A percentile compares a stretch with the other conserved stretches of the same genome.
phyloP scores from a whole-genome alignment of 176 grass and related monocot genomes.

The Aechmea fasciata region DNA sequence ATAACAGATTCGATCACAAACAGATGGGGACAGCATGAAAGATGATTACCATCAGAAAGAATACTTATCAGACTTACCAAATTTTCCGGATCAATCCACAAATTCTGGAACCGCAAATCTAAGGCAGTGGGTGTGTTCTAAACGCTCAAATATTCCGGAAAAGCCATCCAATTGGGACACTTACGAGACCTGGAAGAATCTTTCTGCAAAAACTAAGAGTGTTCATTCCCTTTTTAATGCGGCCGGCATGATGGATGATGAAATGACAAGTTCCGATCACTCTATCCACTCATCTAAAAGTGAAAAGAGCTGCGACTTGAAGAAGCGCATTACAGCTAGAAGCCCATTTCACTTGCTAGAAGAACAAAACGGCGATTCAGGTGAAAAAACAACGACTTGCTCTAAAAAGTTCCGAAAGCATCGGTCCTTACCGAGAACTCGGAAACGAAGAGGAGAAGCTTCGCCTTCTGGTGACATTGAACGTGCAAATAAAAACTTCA shows the following conservation, averaged over 20 bases:
- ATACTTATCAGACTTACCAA: background rate
- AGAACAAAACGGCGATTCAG: background rate
- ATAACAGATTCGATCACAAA: conserved; percentile 22
- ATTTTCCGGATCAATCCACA: background rate
- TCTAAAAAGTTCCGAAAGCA: conserved; percentile 13
- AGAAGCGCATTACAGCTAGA: conserved; percentile 5
- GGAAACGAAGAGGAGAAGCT: background rate
- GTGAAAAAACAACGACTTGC: background rate
- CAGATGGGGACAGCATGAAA: conserved; percentile 14
- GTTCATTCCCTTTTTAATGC: conserved; percentile 11
- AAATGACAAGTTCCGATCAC: background rate
- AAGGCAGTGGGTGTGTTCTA: conserved; percentile 5
- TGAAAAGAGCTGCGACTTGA: background rate
- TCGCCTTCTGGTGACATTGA: background rate
- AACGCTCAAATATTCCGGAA: background rate
- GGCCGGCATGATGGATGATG: background rate
- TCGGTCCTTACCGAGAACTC: conserved; percentile 3
- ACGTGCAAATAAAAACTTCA: conserved; percentile 1
- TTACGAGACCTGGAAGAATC: background rate
- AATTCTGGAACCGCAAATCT: conserved; percentile 1
- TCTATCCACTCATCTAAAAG: background rate
- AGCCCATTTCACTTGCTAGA: conserved; percentile 5
- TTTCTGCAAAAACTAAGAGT: conserved; percentile 12
- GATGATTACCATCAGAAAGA: conserved; percentile 19
- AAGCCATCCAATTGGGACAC: background rate